These are phyloP conservation scores for Cucurbita maxima DNA, from an alignment of 306 rosid genomes.

Conservation along the genomic window DNA sequence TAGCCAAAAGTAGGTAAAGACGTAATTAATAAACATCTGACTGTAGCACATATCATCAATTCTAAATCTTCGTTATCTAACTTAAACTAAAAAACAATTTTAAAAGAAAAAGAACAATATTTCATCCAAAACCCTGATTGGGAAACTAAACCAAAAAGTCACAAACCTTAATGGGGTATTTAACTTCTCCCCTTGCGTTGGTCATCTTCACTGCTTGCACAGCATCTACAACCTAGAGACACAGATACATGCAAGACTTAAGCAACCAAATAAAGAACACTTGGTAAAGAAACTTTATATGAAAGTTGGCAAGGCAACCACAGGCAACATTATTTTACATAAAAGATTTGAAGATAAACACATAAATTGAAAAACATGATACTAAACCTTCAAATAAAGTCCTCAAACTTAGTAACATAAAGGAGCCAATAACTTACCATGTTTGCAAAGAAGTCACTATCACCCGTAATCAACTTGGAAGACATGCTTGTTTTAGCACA, in stretches of 20 bases:
- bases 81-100: background rate
- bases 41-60: background rate
- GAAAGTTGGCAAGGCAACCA: background rate
- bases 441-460: slow-evolving; percentile 79
- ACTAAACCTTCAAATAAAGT: background rate
- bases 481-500: slow-evolving; percentile 99
- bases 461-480: slow-evolving; percentile 92
- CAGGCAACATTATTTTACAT: background rate
- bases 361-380: background rate
- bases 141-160: background rate
- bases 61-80: background rate
- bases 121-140: background rate
- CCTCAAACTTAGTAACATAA: background rate
- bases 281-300: background rate
- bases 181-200: slow-evolving; percentile 79
- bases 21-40: background rate
- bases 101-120: background rate
- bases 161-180: slow-evolving; percentile 91
- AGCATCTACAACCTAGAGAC: slow-evolving; percentile 77
- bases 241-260: background rate
- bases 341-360: background rate
- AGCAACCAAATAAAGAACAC: background rate
- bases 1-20: background rate
- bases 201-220: slow-evolving; percentile 90
- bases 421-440: slow-evolving; percentile 38